A percentile compares a stretch with the other conserved stretches of the same genome.
These are phyloP conservation scores for Platanthera guangdongensis DNA, from an alignment of 106 monocot genomes.

Conservation along the genomic window DNA sequence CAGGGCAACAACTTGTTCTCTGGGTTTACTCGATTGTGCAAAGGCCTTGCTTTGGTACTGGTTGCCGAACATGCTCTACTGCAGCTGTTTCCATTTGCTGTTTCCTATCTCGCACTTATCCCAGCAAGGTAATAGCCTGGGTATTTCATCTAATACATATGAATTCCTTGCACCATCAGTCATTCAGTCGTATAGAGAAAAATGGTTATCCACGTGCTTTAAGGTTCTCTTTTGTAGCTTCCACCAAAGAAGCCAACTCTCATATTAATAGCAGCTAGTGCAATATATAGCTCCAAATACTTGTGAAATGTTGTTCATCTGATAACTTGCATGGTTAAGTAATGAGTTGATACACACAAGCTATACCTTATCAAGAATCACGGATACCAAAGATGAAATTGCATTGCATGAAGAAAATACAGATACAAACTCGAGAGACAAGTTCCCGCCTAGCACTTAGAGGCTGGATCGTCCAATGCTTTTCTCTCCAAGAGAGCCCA, in stretches of 20 bases:
- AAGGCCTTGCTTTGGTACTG: slow-evolving; percentile 70
- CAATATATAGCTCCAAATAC: background rate
- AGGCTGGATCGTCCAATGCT: too few species aligned
- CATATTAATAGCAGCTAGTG: background rate
- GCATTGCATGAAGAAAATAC: too few species aligned
- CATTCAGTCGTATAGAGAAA: background rate
- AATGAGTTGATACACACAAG: background rate
- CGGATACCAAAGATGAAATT: too few species aligned
- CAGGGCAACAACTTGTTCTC: slow-evolving; percentile 53
- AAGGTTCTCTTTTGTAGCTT: background rate
- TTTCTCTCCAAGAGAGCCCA: too few species aligned
- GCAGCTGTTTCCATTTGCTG: slow-evolving; percentile 60
- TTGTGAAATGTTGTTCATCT: background rate
- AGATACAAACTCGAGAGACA: too few species aligned
- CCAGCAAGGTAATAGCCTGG: slow-evolving; percentile 51
- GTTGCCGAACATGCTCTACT: slow-evolving; percentile 52
- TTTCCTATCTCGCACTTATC: slow-evolving; percentile 71
- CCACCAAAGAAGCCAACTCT: background rate
- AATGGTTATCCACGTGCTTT: background rate
- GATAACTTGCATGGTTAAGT: background rate
- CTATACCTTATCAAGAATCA: too few species aligned
- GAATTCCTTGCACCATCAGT: background rate
- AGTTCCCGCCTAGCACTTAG: too few species aligned
- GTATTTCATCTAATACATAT: slow-evolving; percentile 3
- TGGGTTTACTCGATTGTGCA: slow-evolving; percentile 81